phyloP scores from a whole-genome alignment of 768 basidiomycete genomes.

The Lentinula boryana region DNA sequence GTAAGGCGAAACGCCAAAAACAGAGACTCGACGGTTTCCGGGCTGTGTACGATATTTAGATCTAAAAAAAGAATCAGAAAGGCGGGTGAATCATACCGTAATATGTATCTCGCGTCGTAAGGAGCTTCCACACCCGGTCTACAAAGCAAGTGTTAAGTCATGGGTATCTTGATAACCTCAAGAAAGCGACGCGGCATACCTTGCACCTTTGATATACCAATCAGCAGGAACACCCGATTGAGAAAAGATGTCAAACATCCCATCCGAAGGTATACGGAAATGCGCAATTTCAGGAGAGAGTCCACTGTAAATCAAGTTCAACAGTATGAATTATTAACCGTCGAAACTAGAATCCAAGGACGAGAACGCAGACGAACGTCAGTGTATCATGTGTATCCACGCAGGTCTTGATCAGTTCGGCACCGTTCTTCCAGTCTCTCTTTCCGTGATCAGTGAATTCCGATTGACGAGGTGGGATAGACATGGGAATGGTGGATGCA shows the following conservation, averaged over 20 bases:
- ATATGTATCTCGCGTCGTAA: conserved; percentile 90
- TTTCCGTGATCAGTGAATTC: conserved; percentile 56
- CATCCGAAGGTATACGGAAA: conserved; percentile 64
- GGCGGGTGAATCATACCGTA: conserved; percentile 45
- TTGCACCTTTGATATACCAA: conserved; percentile 90
- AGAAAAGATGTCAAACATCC: conserved; percentile 26
- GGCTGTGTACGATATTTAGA: conserved; percentile 32
- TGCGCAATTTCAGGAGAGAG: conserved; percentile 87
- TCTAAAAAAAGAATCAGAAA: neutral
- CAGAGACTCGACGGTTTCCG: conserved; percentile 92
- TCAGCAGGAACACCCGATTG: conserved; percentile 45
- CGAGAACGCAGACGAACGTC: conserved; percentile 48
- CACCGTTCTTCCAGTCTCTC: conserved; percentile 80
- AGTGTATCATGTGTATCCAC: conserved; percentile 79
- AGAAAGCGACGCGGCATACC: conserved; percentile 29
- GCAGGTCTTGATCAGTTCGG: conserved; percentile 82
- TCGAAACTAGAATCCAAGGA: neutral
- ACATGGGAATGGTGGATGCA: conserved; percentile 44
- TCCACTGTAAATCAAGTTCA: conserved; percentile 42
- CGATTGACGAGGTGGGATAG: conserved; percentile 58
- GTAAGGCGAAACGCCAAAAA: conserved; percentile 91
- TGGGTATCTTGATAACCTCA: neutral
- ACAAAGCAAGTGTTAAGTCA: neutral
- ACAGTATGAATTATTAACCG: too few relatives aligned
- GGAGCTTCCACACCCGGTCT: conserved; percentile 38